Base-by-base conservation (phyloP, 495 filamentous ascomycete genomes). In the Extremus antarcticus region DNA sequence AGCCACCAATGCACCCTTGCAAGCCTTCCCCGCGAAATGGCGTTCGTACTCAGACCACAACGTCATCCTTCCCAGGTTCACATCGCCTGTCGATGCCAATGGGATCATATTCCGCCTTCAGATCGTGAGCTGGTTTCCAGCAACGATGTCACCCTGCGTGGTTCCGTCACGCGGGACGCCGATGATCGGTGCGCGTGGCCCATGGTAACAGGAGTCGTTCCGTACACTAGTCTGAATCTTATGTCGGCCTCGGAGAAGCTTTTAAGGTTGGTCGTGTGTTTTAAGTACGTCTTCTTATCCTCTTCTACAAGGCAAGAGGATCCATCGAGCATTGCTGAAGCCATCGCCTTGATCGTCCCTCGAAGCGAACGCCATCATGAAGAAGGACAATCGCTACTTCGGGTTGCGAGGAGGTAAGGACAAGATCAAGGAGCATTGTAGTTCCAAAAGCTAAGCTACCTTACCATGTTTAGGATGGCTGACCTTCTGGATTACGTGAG, bases 401-500 rank as follows among this genome's bases (percentile, higher is more conserved):
- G 61, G 58, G 2, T 22, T 58, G 10, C 40, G 38, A 24, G 61
- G 61, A 40, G n/a, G n/a, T n/a, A n/a, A n/a, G n/a, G n/a, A n/a
- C n/a, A n/a, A n/a, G n/a, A n/a, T n/a, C n/a, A n/a, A n/a, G n/a
- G n/a, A n/a, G n/a, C n/a, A n/a, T n/a, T n/a, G n/a, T n/a, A n/a
- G n/a, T n/a, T n/a, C n/a, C n/a, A n/a, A n/a, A n/a, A n/a, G n/a
- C n/a, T n/a, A n/a, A n/a, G n/a, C n/a, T n/a, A n/a, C n/a, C n/a
- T n/a, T n/a, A n/a, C n/a, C n/a, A n/a, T n/a, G n/a, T n/a, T n/a
- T n/a, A n/a, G 58, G 43, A 47, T 61, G 58, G 58, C 47, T 64
- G 38, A 64, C 61, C 32, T 63, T 60, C 47, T 63, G 61, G 61
- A 47, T 60, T 20, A 63, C 47, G 35, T 43, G 19, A 17, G 19